Conservation (phyloP, 805 yeast species). For the Suhomyces xylopsoci region DNA sequence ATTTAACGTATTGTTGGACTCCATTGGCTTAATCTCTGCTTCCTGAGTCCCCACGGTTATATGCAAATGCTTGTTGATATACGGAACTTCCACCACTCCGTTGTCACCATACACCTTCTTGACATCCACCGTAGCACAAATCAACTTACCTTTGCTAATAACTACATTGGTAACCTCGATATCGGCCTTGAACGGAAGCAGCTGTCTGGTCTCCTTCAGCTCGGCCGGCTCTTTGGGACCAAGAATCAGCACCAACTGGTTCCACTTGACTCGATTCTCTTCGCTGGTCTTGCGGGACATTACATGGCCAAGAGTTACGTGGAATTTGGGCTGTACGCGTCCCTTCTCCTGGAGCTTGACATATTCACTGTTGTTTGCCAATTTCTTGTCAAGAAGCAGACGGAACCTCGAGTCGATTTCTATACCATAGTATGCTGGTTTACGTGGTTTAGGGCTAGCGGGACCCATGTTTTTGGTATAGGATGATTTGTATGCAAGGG, state of each 20-base stretch:
- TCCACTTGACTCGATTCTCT: conserved; percentile 21
- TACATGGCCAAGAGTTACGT: conserved; percentile 63
- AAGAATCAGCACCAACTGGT: conserved; percentile 10
- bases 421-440: conserved; percentile 49
- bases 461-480: conserved; percentile 32
- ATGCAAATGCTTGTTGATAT: conserved; percentile 45
- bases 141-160: conserved; percentile 46
- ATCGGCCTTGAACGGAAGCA: conserved; percentile 26
- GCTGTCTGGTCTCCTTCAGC: background rate
- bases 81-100: conserved; percentile 24
- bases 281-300: conserved; percentile 8
- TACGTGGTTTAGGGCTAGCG: background rate
- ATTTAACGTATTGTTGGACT: conserved; percentile 41
- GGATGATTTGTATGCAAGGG: conserved; percentile 54
- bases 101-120: conserved; percentile 6
- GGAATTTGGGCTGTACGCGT: conserved; percentile 55
- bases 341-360: conserved; percentile 20
- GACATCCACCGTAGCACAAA: conserved; percentile 53
- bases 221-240: background rate
- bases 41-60: conserved; percentile 67
- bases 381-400: background rate
- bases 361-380: conserved; percentile 12
- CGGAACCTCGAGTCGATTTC: conserved; percentile 17
- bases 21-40: conserved; percentile 45
- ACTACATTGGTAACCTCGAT: conserved; percentile 44